phyloP scores from a whole-genome alignment of 306 rosid genomes.

The Rosa persica region DNA sequence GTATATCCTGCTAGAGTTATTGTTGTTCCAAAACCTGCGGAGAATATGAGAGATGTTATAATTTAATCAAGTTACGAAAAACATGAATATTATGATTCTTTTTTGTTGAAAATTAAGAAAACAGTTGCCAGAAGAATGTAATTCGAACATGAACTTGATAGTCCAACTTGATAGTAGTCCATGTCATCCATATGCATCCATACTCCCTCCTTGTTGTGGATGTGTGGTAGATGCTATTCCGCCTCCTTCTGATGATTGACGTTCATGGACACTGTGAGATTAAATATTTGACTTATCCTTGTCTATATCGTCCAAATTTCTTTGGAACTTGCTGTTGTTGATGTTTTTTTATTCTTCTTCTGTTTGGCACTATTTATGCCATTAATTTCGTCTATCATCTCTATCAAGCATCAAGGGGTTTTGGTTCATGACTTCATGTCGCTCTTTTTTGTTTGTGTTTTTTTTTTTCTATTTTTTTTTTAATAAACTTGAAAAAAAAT shows the following conservation, averaged over 20 bases:
- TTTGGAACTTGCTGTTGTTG: too few species aligned
- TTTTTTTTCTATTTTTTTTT: too few species aligned
- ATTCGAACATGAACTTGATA: conserved; percentile 33
- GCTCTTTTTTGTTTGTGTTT: too few species aligned
- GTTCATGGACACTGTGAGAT: background rate
- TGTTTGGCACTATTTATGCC: too few species aligned
- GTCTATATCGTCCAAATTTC: too few species aligned
- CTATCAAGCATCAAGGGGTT: too few species aligned
- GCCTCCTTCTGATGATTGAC: conserved; percentile 23
- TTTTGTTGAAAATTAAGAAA: background rate
- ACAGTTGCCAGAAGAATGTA: background rate
- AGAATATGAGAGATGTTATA: background rate
- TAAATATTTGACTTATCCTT: too few species aligned
- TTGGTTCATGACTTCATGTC: too few species aligned
- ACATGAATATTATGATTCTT: background rate
- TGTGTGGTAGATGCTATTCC: conserved; percentile 29
- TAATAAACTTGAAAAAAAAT: too few species aligned
- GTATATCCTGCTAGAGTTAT: conserved; percentile 26
- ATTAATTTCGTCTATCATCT: too few species aligned
- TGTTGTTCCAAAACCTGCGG: conserved; percentile 36
- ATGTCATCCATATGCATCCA: conserved; percentile 29
- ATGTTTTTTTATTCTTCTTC: background rate
- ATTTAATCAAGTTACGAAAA: background rate
- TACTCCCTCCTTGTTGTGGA: conserved; percentile 6
- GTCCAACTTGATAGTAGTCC: conserved; percentile 28